Conservation (phyloP, 1,139 yeast species). For the Taiozyma sp. region DNA sequence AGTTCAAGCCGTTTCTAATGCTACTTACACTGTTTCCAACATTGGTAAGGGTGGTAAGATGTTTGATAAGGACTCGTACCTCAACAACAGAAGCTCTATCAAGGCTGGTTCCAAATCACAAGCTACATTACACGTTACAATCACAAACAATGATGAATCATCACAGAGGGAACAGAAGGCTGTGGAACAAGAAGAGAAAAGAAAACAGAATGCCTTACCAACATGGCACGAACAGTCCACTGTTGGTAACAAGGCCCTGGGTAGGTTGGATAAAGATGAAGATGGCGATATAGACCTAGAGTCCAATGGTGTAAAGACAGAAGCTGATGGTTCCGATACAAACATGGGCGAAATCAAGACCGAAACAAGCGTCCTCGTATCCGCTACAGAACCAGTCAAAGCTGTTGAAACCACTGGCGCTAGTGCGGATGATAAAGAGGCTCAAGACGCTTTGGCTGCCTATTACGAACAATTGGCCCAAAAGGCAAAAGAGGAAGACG, state of each 20-base stretch:
- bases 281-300: constrained; percentile 32
- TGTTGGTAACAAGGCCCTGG: constrained; percentile 65
- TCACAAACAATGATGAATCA: constrained; percentile 83
- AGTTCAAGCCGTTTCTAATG: constrained; percentile 65
- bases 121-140: constrained; percentile 81
- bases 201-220: constrained; percentile 92
- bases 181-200: constrained; percentile 65
- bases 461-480: constrained; percentile 45
- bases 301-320: constrained; percentile 6
- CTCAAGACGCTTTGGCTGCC: constrained; percentile 73
- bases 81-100: constrained; percentile 31
- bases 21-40: constrained; percentile 52
- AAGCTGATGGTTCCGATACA: constrained; percentile 1
- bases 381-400: not conserved
- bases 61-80: constrained; percentile 30
- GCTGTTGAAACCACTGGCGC: not conserved
- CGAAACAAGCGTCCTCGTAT: not conserved
- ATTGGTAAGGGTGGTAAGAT: constrained; percentile 33
- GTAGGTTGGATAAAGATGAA: constrained; percentile 45
- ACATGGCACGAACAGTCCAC: constrained; percentile 94
- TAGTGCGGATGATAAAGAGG: constrained; percentile 48
- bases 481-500: constrained; percentile 48
- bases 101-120: constrained; percentile 37
- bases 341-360: constrained; percentile 1
- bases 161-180: constrained; percentile 60